Evolutionary conservation across 2,329 filamentous ascomycete species (phyloP).

Genomic region (Fusarium sp.): DNA sequence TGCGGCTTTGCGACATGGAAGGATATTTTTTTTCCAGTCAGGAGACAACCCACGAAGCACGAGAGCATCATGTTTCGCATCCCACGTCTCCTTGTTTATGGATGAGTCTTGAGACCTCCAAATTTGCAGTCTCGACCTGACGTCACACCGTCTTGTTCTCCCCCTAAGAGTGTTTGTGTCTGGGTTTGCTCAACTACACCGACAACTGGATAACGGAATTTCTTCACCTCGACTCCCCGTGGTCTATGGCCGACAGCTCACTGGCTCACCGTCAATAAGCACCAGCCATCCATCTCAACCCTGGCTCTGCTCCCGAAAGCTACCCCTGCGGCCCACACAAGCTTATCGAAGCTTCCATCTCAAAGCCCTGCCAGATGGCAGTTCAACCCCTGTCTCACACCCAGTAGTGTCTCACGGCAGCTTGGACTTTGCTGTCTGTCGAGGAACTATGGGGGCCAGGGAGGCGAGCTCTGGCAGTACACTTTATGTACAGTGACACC

Average conservation of each 20-base stretch:
- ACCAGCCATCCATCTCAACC: conserved; percentile 20
- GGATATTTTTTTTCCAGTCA: background rate
- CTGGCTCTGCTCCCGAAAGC: conserved; percentile 30
- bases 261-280: conserved; percentile 30
- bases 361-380: conserved; percentile 24
- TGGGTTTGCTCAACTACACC: conserved; percentile 20
- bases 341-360: conserved; percentile 40
- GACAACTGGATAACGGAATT: conserved; percentile 9
- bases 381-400: conserved; percentile 27
- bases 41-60: conserved; percentile 5
- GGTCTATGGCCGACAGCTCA: conserved; percentile 38
- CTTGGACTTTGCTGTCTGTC: conserved; percentile 20
- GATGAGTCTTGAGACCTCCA: background rate
- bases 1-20: background rate
- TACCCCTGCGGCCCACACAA: conserved; percentile 33
- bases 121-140: conserved; percentile 1
- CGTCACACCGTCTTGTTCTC: conserved; percentile 36
- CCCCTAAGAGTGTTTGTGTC: background rate
- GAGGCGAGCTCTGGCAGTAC: conserved; percentile 23
- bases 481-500: conserved; percentile 32
- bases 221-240: conserved; percentile 30
- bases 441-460: conserved; percentile 9
- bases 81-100: background rate
- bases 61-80: conserved; percentile 3
- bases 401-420: conserved; percentile 37